phyloP scores from a whole-genome alignment of 208 protist species.

The Angomonas ambiguus region DNA sequence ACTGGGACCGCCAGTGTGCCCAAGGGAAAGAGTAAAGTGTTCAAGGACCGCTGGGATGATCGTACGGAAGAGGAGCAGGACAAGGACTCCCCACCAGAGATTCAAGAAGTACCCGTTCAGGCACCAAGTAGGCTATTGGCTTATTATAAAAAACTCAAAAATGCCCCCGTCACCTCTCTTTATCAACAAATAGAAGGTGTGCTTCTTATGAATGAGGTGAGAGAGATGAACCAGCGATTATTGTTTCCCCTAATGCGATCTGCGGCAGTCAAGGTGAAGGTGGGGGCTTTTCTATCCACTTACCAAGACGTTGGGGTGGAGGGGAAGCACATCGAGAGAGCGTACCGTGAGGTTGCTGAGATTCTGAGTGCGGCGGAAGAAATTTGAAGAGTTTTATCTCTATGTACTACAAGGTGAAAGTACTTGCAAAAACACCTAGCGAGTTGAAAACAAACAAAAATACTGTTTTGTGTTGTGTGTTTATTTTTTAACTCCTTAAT shows the following conservation, averaged over 20 bases:
- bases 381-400: slow-evolving; percentile 11
- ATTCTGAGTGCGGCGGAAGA: slow-evolving; percentile 43
- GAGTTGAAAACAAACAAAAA: not conserved
- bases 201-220: slow-evolving; percentile 65
- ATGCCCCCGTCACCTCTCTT: slow-evolving; percentile 42
- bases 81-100: not conserved
- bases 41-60: not conserved
- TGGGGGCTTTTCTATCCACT: slow-evolving; percentile 69
- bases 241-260: slow-evolving; percentile 73
- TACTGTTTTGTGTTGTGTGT: slow-evolving; percentile 16
- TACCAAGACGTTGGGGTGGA: slow-evolving; percentile 70
- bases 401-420: no score
- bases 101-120: slow-evolving; percentile 13
- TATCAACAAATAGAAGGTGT: slow-evolving; percentile 57
- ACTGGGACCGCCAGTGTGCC: not conserved
- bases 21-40: not conserved
- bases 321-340: slow-evolving; percentile 40
- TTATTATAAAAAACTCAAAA: slow-evolving; percentile 33
- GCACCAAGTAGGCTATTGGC: slow-evolving; percentile 25
- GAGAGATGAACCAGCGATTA: slow-evolving; percentile 55
- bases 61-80: slow-evolving; percentile 10
- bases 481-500: slow-evolving; percentile 10
- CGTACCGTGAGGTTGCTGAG: slow-evolving; percentile 61
- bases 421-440: not conserved
- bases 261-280: slow-evolving; percentile 74